phyloP scores from a whole-genome alignment of 2,329 filamentous ascomycete genomes.

The Sphaerulina vaccinii region DNA sequence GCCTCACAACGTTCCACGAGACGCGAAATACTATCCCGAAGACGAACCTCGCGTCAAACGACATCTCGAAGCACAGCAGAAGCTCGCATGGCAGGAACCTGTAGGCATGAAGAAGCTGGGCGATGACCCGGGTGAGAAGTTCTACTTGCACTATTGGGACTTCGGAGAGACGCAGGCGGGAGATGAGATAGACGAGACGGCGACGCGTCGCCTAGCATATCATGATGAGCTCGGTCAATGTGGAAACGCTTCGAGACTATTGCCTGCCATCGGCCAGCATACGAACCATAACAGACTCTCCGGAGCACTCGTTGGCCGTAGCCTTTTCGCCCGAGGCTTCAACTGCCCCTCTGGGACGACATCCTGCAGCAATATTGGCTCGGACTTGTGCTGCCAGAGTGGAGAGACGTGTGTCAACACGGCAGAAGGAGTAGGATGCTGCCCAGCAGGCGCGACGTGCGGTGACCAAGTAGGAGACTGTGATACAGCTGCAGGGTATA shows the following conservation, averaged over 20 bases:
- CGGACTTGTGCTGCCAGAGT: conserved; percentile 71
- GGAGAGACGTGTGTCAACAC: conserved; percentile 62
- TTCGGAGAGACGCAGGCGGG: conserved; percentile 37
- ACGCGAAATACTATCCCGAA: conserved; percentile 50
- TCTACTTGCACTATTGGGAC: conserved; percentile 65
- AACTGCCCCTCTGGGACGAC: conserved; percentile 65
- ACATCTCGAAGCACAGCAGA: conserved; percentile 42
- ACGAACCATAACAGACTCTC: conserved; percentile 29
- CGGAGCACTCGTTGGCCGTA: conserved; percentile 31
- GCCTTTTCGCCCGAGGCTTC: conserved; percentile 56
- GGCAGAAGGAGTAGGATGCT: conserved; percentile 71
- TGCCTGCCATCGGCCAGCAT: conserved; percentile 53
- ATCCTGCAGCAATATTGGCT: conserved; percentile 63
- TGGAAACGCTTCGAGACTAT: conserved; percentile 34
- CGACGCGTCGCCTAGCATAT: conserved; percentile 5
- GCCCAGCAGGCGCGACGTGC: conserved; percentile 64
- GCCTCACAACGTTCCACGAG: conserved; percentile 48
- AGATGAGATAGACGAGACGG: not conserved
- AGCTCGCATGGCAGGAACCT: conserved; percentile 48
- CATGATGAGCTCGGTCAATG: conserved; percentile 6
- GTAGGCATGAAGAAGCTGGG: conserved; percentile 71
- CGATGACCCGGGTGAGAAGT: conserved; percentile 69
- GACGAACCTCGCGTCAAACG: conserved; percentile 46
- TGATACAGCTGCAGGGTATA: conserved; percentile 55
- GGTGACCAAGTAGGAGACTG: conserved; percentile 64